Conservation (phyloP, 1,284 basidiomycete species). For the Heterobasidion annosum region DNA sequence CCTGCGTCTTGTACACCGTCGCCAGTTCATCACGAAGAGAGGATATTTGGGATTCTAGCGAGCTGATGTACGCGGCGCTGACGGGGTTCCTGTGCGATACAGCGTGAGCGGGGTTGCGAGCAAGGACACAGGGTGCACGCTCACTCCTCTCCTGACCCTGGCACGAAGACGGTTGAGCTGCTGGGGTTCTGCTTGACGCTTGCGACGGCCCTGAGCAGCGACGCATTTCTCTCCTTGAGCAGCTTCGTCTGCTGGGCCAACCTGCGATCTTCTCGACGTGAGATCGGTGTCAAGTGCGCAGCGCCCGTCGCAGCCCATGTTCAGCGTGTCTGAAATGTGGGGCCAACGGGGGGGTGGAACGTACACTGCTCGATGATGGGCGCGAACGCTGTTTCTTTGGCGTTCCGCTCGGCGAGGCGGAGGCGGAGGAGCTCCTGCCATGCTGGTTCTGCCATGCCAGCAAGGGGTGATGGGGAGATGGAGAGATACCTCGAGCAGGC, state of each 20-base stretch:
- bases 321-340: not conserved
- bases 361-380: conserved; percentile 85
- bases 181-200: conserved; percentile 59
- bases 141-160: conserved; percentile 67
- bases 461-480: not conserved
- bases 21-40: conserved; percentile 86
- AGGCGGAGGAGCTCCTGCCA: conserved; percentile 76
- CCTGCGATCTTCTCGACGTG: conserved; percentile 58
- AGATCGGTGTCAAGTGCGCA: conserved; percentile 8
- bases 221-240: conserved; percentile 83
- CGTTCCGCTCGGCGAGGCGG: conserved; percentile 71
- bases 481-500: not conserved
- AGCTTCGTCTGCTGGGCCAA: conserved; percentile 85
- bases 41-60: conserved; percentile 90
- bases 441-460: conserved; percentile 63
- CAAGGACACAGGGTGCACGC: conserved; percentile 16
- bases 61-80: conserved; percentile 78
- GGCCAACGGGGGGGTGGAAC: conserved; percentile 17
- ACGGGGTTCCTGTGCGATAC: conserved; percentile 59
- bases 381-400: conserved; percentile 67
- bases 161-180: conserved; percentile 51
- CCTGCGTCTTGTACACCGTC: conserved; percentile 92
- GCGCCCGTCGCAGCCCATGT: not conserved
- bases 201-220: conserved; percentile 71
- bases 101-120: conserved; percentile 7